A percentile compares a stretch with the other conserved stretches of the same genome.
Evolutionary conservation across 352 stramenopile genomes (phyloP).

Genomic region (Pythium periplocum): DNA sequence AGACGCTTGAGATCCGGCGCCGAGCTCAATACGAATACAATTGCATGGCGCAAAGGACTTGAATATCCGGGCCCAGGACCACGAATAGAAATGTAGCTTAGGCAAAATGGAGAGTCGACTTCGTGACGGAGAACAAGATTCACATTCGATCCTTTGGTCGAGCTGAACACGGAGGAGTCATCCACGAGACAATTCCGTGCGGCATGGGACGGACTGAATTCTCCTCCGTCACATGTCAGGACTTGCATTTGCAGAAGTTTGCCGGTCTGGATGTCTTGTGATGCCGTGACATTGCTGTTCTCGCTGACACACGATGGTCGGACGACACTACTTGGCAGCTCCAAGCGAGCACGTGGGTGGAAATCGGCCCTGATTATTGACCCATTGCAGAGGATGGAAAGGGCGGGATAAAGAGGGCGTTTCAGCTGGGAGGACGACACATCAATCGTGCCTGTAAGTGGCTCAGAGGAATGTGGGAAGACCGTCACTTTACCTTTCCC

Average conservation of each 20-base stretch:
- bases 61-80: constrained; percentile 76
- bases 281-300: constrained; percentile 38
- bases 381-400: constrained; percentile 71
- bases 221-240: constrained; percentile 64
- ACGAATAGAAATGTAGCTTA: constrained; percentile 68
- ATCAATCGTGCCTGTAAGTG: constrained; percentile 30
- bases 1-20: constrained; percentile 43
- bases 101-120: constrained; percentile 72
- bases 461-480: constrained; percentile 43
- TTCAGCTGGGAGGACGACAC: constrained; percentile 13
- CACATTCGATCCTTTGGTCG: constrained; percentile 60
- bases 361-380: constrained; percentile 62
- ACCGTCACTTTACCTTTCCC: constrained; percentile 46
- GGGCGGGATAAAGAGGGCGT: constrained; percentile 42
- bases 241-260: constrained; percentile 70
- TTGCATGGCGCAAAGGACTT: constrained; percentile 52
- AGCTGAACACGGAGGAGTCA: constrained; percentile 81
- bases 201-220: constrained; percentile 71
- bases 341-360: constrained; percentile 40
- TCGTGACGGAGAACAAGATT: constrained; percentile 79
- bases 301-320: constrained; percentile 24
- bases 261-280: constrained; percentile 63
- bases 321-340: constrained; percentile 31
- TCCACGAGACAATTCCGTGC: constrained; percentile 70
- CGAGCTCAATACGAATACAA: constrained; percentile 69